Conservation (phyloP, 2,329 filamentous ascomycete species). For the Beauveria rudraprayagi region DNA sequence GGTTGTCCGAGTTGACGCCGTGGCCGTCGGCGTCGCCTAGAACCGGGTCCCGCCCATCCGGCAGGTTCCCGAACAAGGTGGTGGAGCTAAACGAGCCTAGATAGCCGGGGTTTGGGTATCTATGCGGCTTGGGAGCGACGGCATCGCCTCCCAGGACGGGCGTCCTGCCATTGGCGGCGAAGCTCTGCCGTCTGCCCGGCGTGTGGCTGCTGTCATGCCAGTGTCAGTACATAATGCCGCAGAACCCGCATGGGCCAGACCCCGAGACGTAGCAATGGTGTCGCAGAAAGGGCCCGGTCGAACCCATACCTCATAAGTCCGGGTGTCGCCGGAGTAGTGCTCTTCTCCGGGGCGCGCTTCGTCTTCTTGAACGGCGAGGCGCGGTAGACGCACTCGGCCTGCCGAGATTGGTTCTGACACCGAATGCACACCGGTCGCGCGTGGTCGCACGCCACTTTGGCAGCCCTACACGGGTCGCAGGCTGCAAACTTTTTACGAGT, state of each 20-base stretch:
- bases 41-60: conserved; percentile 1
- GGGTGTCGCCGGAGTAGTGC: conserved; percentile 4
- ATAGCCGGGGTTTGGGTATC: conserved; percentile 10
- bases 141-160: neutral
- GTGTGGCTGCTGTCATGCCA: neutral
- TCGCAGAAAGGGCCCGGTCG: neutral
- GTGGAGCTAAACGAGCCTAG: conserved; percentile 14
- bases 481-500: conserved; percentile 13
- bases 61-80: conserved; percentile 12
- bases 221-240: neutral
- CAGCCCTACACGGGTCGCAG: conserved; percentile 22
- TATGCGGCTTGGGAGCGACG: conserved; percentile 1
- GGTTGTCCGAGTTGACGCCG: neutral
- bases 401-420: conserved; percentile 14
- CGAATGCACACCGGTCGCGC: conserved; percentile 19
- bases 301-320: conserved; percentile 1
- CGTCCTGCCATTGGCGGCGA: neutral
- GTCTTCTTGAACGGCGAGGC: conserved; percentile 16
- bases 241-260: neutral
- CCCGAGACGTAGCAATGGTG: neutral
- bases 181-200: neutral
- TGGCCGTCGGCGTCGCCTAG: neutral
- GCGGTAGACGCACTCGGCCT: conserved; percentile 14
- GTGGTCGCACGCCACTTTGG: conserved; percentile 21
- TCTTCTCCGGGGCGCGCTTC: conserved; percentile 8